A percentile compares a stretch with the other conserved stretches of the same genome.
These are phyloP conservation scores for Lasiosphaeris hirsuta DNA, from an alignment of 495 filamentous ascomycete genomes.

Conservation along the genomic window DNA sequence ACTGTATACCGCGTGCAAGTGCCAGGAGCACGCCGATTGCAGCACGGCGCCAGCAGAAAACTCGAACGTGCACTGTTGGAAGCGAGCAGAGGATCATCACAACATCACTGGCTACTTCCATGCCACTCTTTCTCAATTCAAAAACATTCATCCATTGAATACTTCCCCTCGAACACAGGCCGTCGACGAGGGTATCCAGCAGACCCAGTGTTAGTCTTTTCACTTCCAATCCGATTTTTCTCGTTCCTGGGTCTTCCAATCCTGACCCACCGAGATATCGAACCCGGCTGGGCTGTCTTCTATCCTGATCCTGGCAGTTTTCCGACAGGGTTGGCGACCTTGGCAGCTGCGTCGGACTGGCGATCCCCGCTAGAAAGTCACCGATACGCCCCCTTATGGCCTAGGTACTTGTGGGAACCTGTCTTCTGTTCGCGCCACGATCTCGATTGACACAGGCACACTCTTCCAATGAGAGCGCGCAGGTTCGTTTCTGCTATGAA, in stretches of 20 bases:
- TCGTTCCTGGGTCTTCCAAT: too few relatives aligned
- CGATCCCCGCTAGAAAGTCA: not conserved
- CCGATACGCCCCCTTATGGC: not conserved
- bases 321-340: slow-evolving; percentile 3
- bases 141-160: too few relatives aligned
- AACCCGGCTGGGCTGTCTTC: not conserved
- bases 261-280: too few relatives aligned
- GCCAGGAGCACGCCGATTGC: not conserved
- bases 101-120: too few relatives aligned
- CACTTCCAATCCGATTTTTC: too few relatives aligned
- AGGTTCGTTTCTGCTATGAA: not conserved
- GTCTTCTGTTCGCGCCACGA: slow-evolving; percentile 18
- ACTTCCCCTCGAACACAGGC: too few relatives aligned
- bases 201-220: too few relatives aligned
- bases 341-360: slow-evolving; percentile 10
- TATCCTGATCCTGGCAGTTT: not conserved
- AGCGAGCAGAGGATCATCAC: too few relatives aligned
- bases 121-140: too few relatives aligned
- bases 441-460: slow-evolving; percentile 8
- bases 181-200: too few relatives aligned
- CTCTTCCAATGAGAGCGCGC: slow-evolving; percentile 14
- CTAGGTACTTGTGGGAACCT: slow-evolving; percentile 16
- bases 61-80: too few relatives aligned
- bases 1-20: not conserved
- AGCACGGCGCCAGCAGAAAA: too few relatives aligned